Base-by-base conservation (phyloP, 345 rosid species). In the Camelina sativa region DNA sequence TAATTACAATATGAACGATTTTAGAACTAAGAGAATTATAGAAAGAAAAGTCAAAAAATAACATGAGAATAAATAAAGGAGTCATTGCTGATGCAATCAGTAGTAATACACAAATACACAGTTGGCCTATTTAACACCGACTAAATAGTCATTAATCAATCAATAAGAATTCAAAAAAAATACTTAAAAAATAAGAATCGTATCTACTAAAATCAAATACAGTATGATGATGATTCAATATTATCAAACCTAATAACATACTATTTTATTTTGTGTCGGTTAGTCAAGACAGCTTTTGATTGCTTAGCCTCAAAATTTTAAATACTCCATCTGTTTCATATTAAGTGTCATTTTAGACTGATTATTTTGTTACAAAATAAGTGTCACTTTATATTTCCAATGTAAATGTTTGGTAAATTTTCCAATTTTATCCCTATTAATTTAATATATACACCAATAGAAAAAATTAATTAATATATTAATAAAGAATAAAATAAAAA, bases 131-230 rank as follows among this genome's bases (percentile, higher is more conserved):
- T 66, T 37, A 47, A 52, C 44, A 59, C 67, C 73, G 47, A 43
- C 19, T 40, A 40, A 13, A 28, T 23, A 2, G 35, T 38, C 20
- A 75, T 44, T 53, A 64, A 19, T 41, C 35, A 70, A 43, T 43
- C 3, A 54, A 5, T 23, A 32, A 16, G 9, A 20, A 20, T n/a
- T 46, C 10, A 15, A 35, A 17, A 15, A 34, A 7, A 19, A 46
- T 23, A 8, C 7, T 1, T 7, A 32, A 34, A 22, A 38, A 74
- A 11, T 15, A 48, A 59, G 44, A 67, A 48, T 48, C 52, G 16
- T 74, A 66, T 56, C 72, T 22, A 47, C 41, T 74, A 54, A 53
- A 73, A 62, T 52, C 55, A 72, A 62, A 62, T 53, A 51, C 11
- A 12, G 4, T 48, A 44, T 32, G 54, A 30, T 28, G 8, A 20